Evolutionary conservation across 1,284 basidiomycete genomes (phyloP), one percentile per base, ranked within the genome.

Genomic region (Trametes sp.): DNA sequence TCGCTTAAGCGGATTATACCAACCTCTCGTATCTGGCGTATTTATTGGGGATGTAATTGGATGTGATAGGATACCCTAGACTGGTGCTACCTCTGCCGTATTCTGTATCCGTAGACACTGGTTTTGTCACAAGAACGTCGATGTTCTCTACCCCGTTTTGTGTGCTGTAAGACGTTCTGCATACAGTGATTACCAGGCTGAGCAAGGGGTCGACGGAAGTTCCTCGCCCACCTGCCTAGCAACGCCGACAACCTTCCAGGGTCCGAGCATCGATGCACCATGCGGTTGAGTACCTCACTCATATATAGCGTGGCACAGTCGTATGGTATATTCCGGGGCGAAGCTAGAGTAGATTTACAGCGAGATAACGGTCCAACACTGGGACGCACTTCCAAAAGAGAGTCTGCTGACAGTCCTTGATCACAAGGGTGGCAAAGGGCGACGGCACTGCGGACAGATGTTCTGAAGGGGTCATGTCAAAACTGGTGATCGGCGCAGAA

Each of bases 391-490:
- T 41, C 38, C 38, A 4, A 4, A 28, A n/a, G 13, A 28, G 42
- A 19, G n/a, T n/a, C n/a, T n/a, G n/a, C n/a, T n/a, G n/a, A n/a
- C n/a, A 21, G 19, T 3, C 8, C 7, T 14, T 11, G 11, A 41
- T 80, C 78, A 94, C 50, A 95, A 77, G 9, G 92, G 92, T 11
- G 93, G 93, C 54, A 95, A 75, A 2, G 88, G 88, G 62, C 93
- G 80, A 65, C 93, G 88, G 75, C 93, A 95, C 67, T 94, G 88
- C n/a, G 93, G 93, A 73, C 93, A 95, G 51, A 95, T 93, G 66
- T 92, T 94, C 91, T 93, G 68, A 0, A 51, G 29, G 45, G 10
- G 54, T 46, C 19, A 26, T 29, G 38, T 11, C 49, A 60, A 57
- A 59, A 24, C 13, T 46, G 5, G 13, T 33, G 4, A 16, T 21